phyloP scores from a whole-genome alignment of 148 eudicot genomes.

The Dianthus caryophyllus region DNA sequence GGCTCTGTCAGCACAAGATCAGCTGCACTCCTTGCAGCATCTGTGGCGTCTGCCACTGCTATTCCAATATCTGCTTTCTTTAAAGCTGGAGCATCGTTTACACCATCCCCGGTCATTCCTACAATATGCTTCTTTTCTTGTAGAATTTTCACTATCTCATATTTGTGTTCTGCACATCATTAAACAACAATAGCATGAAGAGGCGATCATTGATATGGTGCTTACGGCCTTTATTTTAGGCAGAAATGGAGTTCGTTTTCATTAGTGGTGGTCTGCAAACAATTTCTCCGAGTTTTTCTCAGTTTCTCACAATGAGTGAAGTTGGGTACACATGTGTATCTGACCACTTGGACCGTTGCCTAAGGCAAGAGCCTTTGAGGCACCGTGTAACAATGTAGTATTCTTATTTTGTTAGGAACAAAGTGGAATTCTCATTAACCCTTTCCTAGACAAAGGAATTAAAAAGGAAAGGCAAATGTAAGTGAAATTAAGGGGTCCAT shows the following conservation, averaged over 20 bases:
- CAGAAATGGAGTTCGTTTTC: neutral
- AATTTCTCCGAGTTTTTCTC: too few relatives aligned
- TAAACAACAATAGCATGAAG: constrained; percentile 8
- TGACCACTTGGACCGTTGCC: too few relatives aligned
- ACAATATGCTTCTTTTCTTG: constrained; percentile 63
- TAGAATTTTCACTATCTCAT: constrained; percentile 60
- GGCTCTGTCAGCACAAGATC: constrained; percentile 74
- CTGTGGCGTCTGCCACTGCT: constrained; percentile 71
- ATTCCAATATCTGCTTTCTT: constrained; percentile 80
- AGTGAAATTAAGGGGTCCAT: too few relatives aligned
- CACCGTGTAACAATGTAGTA: too few relatives aligned
- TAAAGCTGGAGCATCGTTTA: constrained; percentile 68
- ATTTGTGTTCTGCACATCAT: constrained; percentile 50
- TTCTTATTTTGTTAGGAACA: too few relatives aligned
- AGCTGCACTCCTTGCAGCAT: constrained; percentile 71
- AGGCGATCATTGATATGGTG: constrained; percentile 9
- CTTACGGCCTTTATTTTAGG: neutral
- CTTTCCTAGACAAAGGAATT: too few relatives aligned
- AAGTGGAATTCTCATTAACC: too few relatives aligned
- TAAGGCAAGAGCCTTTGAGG: too few relatives aligned
- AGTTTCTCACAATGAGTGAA: too few relatives aligned
- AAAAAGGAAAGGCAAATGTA: too few relatives aligned
- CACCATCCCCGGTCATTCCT: constrained; percentile 81
- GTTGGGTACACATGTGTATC: too few relatives aligned
- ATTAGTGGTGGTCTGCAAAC: too few relatives aligned